Base-by-base conservation (phyloP, 2,329 filamentous ascomycete species). In the Diaporthe australafricana region DNA sequence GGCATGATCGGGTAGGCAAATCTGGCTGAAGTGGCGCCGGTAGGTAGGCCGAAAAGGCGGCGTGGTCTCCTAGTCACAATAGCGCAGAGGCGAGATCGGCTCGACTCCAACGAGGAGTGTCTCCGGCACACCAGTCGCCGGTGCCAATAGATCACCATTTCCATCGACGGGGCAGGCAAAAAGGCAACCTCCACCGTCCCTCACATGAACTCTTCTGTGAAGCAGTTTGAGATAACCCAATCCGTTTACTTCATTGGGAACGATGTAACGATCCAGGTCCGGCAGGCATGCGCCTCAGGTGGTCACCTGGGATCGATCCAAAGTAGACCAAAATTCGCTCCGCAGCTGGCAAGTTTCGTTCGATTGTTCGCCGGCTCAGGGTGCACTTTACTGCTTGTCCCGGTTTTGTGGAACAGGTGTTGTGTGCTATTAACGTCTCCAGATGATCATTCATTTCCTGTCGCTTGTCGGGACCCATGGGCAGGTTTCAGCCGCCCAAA, bases 281-380 rank as follows among this genome's bases (percentile, higher is more conserved):
- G 70, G 70, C 55, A 71, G 70, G 70, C 63, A 68, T 52, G 27
- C 30, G 56, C 56, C 56, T 68, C 42, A 45, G 47, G 70, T 68
- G 45, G 53, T 67, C 53, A 53, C 35, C 45, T 67, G 30, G 25
- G 35, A 22, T 35, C 27, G 32, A 52, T 30, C 30, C 53, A 17
- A 25, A 62, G 57, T 45, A 40, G 50, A 20, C 38, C 40, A 66
- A 42, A 65, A 16, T 45, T 55, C 16, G 40, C 22, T 68, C 56
- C 25, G 42, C 38, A 40, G n/a, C 38, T 55, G 62, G 62, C 40
- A 47, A 48, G 35, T 67, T 45, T 45, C 55, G 27, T 60, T 57
- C 20, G 30, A 53, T 60, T 30, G 22, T 48, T 66, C 52, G 45
- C 45, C 52, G 52, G 42, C 40, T 52, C 69, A 57, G 68, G 56